These are phyloP conservation scores for Malbranchea cinnamomea DNA, from an alignment of 2,329 filamentous ascomycete species.

Conservation along the genomic window DNA sequence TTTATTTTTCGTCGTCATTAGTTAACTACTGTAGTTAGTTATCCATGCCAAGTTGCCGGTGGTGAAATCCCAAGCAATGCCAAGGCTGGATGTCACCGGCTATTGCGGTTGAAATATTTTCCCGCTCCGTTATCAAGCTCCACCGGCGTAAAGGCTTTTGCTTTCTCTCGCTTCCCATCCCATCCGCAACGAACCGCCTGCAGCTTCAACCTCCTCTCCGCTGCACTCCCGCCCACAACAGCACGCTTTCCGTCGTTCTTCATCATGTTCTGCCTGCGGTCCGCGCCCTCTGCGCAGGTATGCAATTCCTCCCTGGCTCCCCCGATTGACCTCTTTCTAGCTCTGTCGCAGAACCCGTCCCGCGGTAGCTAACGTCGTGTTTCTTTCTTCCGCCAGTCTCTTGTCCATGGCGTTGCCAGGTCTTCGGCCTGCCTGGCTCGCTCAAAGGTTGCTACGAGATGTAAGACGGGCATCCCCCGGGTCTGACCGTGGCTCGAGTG, in stretches of 20 bases:
- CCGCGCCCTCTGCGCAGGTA: constrained; percentile 29
- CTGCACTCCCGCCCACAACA: neutral
- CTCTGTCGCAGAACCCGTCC: constrained; percentile 35
- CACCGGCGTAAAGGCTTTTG: too few species aligned
- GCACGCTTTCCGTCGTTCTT: constrained; percentile 2
- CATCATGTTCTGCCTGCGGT: constrained; percentile 27
- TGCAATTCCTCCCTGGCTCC: constrained; percentile 8
- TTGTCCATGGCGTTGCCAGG: constrained; percentile 40
- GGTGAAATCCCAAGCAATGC: too few species aligned
- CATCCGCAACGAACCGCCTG: neutral
- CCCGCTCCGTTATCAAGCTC: too few species aligned
- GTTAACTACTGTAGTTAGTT: too few species aligned
- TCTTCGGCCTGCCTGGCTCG: constrained; percentile 32
- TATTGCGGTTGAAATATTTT: too few species aligned
- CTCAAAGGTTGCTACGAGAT: constrained; percentile 38
- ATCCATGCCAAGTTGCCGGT: too few species aligned
- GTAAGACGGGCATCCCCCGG: too few species aligned
- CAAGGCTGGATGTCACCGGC: too few species aligned
- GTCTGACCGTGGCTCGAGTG: too few species aligned
- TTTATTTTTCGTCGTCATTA: too few species aligned
- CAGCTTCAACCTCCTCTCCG: neutral
- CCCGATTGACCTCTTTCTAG: constrained; percentile 3
- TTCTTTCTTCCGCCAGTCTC: constrained; percentile 33
- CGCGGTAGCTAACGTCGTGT: constrained; percentile 27
- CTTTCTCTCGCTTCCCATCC: too few species aligned